Percentiles rank a stretch among this genome's conserved stretches.
These are phyloP conservation scores for Pugionium cornutum DNA, from an alignment of 345 rosid species.

Conservation along the genomic window DNA sequence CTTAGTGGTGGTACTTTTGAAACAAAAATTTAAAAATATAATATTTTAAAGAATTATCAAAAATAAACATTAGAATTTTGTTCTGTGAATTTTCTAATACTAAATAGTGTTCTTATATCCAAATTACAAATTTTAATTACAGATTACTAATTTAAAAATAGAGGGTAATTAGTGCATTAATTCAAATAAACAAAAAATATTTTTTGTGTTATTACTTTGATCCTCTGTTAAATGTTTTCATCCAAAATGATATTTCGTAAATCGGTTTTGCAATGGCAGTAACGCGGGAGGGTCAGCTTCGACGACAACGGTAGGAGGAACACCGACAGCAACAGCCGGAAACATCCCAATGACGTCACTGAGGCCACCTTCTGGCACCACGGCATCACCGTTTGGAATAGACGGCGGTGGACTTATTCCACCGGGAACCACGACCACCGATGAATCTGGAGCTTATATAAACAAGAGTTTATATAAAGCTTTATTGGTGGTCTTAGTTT, in stretches of 20 bases:
- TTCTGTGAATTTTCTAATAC: background rate
- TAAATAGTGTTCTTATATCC: background rate
- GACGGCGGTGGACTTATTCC: conserved; percentile 31
- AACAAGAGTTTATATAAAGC: conserved; percentile 12
- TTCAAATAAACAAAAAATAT: background rate
- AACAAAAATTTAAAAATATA: no score
- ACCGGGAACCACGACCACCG: conserved; percentile 34
- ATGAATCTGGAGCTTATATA: conserved; percentile 37
- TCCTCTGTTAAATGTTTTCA: background rate
- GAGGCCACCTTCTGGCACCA: conserved; percentile 38
- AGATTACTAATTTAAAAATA: background rate
- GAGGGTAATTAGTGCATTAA: background rate
- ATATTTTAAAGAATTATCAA: no score
- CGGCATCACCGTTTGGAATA: conserved; percentile 31
- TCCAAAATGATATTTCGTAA: background rate
- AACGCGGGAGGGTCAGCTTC: conserved; percentile 37
- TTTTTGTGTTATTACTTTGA: background rate
- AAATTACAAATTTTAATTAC: background rate
- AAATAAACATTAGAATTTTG: no score
- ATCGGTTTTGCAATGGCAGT: conserved; percentile 12
- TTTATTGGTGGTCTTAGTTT: conserved; percentile 25
- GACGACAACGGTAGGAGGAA: conserved; percentile 36
- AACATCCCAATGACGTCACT: conserved; percentile 32
- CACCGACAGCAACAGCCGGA: conserved; percentile 31
- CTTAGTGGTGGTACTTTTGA: no score